Percentiles rank a stretch among this genome's conserved stretches.
phyloP scores from a whole-genome alignment of 257 asterid species.

The Ocimum tenuiflorum region DNA sequence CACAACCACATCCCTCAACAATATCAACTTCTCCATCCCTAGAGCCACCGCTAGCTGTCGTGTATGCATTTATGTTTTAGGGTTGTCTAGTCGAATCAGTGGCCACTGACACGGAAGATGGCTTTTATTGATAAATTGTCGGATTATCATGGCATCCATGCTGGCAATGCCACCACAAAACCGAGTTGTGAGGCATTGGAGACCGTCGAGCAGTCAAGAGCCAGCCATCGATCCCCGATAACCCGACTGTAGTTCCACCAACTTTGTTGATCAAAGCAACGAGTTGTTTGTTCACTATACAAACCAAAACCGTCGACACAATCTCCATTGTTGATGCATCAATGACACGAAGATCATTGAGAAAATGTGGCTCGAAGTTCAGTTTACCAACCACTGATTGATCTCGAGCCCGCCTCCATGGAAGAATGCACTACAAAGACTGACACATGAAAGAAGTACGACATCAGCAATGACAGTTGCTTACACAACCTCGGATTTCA shows the following conservation, averaged over 20 bases:
- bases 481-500: constrained; percentile 71
- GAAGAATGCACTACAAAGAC: constrained; percentile 67
- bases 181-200: constrained; percentile 53
- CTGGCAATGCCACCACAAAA: constrained; percentile 76
- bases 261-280: constrained; percentile 75
- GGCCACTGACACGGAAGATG: constrained; percentile 82
- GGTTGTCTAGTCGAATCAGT: constrained; percentile 52
- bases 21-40: constrained; percentile 65
- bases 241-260: constrained; percentile 74
- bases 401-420: constrained; percentile 87
- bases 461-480: constrained; percentile 76
- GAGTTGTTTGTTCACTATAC: constrained; percentile 65
- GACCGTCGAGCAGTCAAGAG: constrained; percentile 68
- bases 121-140: constrained; percentile 50
- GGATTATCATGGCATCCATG: constrained; percentile 58
- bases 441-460: constrained; percentile 78
- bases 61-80: constrained; percentile 74
- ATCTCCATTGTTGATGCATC: constrained; percentile 81
- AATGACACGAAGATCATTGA: constrained; percentile 70
- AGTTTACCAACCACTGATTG: constrained; percentile 62
- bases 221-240: constrained; percentile 70
- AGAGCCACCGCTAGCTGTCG: constrained; percentile 66
- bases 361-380: constrained; percentile 56
- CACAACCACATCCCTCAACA: constrained; percentile 69
- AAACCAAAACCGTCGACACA: constrained; percentile 74